Conservation (phyloP, 345 rosid species). For the Sonneratia alba region DNA sequence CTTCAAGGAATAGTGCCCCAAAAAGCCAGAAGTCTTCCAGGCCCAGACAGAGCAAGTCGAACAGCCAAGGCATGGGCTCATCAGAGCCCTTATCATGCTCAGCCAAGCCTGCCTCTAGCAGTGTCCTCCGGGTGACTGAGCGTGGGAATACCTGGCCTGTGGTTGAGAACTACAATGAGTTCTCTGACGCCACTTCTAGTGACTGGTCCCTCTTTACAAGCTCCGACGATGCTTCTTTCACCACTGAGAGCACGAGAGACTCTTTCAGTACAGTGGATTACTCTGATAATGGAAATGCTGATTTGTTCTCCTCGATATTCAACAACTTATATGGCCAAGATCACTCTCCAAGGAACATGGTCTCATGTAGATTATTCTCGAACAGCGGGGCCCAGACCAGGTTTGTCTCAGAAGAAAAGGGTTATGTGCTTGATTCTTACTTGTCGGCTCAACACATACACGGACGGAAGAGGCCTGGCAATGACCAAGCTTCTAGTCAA, state of each 20-base stretch:
- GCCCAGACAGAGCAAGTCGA: constrained; percentile 32
- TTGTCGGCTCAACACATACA: constrained; percentile 17
- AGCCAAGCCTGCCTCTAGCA: constrained; percentile 9
- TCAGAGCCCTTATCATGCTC: constrained; percentile 11
- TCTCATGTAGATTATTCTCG: constrained; percentile 50
- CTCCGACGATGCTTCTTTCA: constrained; percentile 84
- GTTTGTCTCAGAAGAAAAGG: constrained; percentile 39
- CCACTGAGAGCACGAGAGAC: constrained; percentile 83
- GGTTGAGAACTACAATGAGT: constrained; percentile 25
- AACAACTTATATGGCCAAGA: constrained; percentile 30
- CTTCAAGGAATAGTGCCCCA: constrained; percentile 19
- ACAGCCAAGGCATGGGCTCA: constrained; percentile 13
- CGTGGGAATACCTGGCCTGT: constrained; percentile 13
- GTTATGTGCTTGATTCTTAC: constrained; percentile 29
- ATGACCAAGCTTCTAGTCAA: constrained; percentile 15
- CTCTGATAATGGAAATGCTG: constrained; percentile 41
- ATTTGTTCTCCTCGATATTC: constrained; percentile 43
- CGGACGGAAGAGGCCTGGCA: constrained; percentile 13
- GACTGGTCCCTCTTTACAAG: constrained; percentile 85
- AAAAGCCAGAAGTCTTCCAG: constrained; percentile 28
- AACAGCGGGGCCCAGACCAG: constrained; percentile 38
- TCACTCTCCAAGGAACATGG: constrained; percentile 30
- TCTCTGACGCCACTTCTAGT: constrained; percentile 63
- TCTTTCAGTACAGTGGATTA: constrained; percentile 69
- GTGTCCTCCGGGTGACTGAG: constrained; percentile 16